A percentile compares a stretch with the other conserved stretches of the same genome.
These are phyloP conservation scores for Didymella pinodella DNA, from an alignment of 2,329 filamentous ascomycete species.

Conservation along the genomic window DNA sequence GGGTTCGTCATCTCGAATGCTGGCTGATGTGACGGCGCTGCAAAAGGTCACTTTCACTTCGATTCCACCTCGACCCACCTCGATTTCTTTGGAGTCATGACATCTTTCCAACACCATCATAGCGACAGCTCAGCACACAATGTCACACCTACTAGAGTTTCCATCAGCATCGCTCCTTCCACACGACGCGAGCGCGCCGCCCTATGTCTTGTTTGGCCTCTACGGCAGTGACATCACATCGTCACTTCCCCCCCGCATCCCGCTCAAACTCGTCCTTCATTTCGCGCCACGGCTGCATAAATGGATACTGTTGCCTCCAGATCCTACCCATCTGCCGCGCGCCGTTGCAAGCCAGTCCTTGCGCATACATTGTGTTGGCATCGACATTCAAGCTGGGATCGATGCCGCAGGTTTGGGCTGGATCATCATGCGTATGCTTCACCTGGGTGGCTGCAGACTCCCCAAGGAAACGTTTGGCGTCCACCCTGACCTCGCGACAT, in stretches of 20 bases:
- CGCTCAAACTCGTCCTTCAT: conserved; percentile 30
- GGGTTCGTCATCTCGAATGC: neutral
- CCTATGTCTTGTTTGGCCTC: conserved; percentile 37
- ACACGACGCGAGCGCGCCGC: conserved; percentile 20
- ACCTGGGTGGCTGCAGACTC: conserved; percentile 17
- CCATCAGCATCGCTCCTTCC: conserved; percentile 21
- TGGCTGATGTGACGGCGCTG: neutral
- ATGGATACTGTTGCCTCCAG: conserved; percentile 29
- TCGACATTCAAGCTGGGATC: conserved; percentile 33
- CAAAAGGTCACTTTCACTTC: neutral
- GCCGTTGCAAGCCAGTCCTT: conserved; percentile 8
- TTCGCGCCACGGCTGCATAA: conserved; percentile 31
- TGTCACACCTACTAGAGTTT: conserved; percentile 39
- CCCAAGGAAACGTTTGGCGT: conserved; percentile 13
- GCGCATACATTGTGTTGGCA: conserved; percentile 23
- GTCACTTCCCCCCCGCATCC: conserved; percentile 30
- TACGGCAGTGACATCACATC: conserved; percentile 20
- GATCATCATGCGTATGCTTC: conserved; percentile 34
- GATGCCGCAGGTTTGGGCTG: conserved; percentile 23
- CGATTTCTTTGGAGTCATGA: neutral
- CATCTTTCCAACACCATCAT: neutral
- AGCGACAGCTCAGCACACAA: conserved; percentile 5
- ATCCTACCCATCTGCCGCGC: conserved; percentile 2
- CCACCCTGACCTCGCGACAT: conserved; percentile 17
- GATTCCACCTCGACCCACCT: neutral